Percentiles rank a stretch among this genome's conserved stretches.
Evolutionary conservation across 2,329 filamentous ascomycete genomes (phyloP).

Genomic region (Epichloe elymi): DNA sequence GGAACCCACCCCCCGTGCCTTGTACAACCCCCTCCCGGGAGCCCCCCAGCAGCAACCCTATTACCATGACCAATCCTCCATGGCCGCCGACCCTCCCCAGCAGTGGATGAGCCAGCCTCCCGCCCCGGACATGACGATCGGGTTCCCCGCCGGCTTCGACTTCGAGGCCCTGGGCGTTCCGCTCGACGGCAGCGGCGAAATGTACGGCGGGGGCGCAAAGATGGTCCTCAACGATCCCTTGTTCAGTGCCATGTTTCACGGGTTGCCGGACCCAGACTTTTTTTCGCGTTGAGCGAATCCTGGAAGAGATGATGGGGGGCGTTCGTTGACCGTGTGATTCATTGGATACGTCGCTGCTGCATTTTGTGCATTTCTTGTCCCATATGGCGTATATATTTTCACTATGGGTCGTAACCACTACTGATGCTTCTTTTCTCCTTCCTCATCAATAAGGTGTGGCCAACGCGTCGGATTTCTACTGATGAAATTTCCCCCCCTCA

Average conservation of each 20-base stretch:
- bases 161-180: conserved; percentile 17
- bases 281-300: conserved; percentile 19
- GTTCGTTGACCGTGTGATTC: too few relatives aligned
- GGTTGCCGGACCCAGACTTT: conserved; percentile 21
- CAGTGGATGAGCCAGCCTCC: conserved; percentile 7
- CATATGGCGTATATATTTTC: too few relatives aligned
- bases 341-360: too few relatives aligned
- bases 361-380: too few relatives aligned
- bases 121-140: conserved; percentile 9
- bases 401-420: too few relatives aligned
- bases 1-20: conserved; percentile 14
- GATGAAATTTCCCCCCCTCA: too few relatives aligned
- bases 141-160: conserved; percentile 16
- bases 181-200: conserved; percentile 13
- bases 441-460: too few relatives aligned
- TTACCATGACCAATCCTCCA: background rate
- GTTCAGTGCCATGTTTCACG: conserved; percentile 24
- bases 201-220: conserved; percentile 20
- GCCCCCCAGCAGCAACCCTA: conserved; percentile 12
- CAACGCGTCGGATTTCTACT: too few relatives aligned
- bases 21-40: conserved; percentile 11
- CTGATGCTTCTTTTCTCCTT: too few relatives aligned
- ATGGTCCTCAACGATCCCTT: conserved; percentile 28
- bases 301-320: too few relatives aligned
- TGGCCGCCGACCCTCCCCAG: background rate